These are phyloP conservation scores for Starmerella tilneyi DNA, from an alignment of 805 yeast species.

Conservation along the genomic window DNA sequence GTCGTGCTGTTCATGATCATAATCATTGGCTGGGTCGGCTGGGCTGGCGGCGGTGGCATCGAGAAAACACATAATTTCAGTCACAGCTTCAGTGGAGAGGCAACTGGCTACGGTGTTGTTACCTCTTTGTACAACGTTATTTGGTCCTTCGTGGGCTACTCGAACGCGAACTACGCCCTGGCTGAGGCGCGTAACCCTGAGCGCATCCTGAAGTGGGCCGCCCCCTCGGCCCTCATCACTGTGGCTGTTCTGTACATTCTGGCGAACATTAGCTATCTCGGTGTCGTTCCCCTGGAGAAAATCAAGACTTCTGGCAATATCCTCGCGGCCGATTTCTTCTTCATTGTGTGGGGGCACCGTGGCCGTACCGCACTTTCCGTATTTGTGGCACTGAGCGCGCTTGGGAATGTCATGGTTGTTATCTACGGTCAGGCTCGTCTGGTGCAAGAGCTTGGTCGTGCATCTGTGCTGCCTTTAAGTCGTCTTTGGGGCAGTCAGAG, in stretches of 20 bases:
- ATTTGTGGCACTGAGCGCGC: slow-evolving; percentile 69
- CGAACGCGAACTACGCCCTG: slow-evolving; percentile 72
- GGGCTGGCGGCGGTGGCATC: slow-evolving; percentile 52
- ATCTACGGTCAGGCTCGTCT: slow-evolving; percentile 74
- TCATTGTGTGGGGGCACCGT: slow-evolving; percentile 53
- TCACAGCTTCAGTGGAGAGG: slow-evolving; percentile 41
- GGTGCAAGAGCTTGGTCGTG: slow-evolving; percentile 71
- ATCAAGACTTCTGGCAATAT: slow-evolving; percentile 51
- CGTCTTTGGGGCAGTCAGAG: slow-evolving; percentile 56
- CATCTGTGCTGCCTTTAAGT: slow-evolving; percentile 68
- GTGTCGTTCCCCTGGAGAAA: slow-evolving; percentile 38
- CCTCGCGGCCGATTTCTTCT: slow-evolving; percentile 67
- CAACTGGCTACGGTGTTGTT: slow-evolving; percentile 37
- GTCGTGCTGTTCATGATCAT: slow-evolving; percentile 60
- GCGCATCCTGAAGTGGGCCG: slow-evolving; percentile 57
- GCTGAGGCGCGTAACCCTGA: slow-evolving; percentile 71
- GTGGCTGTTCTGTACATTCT: slow-evolving; percentile 61
- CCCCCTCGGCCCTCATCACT: slow-evolving; percentile 57
- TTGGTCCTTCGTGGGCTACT: slow-evolving; percentile 77
- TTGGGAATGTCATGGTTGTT: slow-evolving; percentile 74
- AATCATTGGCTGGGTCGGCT: slow-evolving; percentile 69
- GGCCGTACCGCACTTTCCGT: slow-evolving; percentile 69
- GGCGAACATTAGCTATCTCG: slow-evolving; percentile 62
- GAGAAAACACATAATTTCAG: slow-evolving; percentile 50
- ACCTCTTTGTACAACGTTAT: slow-evolving; percentile 69